phyloP scores from a whole-genome alignment of 208 protist species.

The Wallacemonas collosoma region DNA sequence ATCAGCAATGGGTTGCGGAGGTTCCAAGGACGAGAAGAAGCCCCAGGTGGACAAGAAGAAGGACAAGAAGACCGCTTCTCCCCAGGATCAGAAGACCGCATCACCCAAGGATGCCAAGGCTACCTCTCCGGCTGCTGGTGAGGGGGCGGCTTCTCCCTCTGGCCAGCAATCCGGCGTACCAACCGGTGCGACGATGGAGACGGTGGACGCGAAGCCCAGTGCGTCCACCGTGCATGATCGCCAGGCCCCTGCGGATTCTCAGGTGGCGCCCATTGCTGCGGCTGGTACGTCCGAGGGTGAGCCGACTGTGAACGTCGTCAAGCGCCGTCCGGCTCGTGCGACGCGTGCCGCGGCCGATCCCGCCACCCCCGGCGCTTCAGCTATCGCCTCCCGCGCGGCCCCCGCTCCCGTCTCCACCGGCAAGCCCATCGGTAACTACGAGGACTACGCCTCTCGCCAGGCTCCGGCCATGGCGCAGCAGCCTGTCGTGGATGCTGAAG shows the following conservation, averaged over 20 bases:
- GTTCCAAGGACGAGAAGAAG: slow-evolving; percentile 20
- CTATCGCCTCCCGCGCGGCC: slow-evolving; percentile 5
- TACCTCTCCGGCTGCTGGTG: background rate
- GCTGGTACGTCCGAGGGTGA: background rate
- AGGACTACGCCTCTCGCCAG: slow-evolving; percentile 18
- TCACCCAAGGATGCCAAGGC: background rate
- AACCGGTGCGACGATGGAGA: slow-evolving; percentile 15
- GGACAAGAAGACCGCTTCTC: background rate
- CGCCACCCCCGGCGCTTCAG: background rate
- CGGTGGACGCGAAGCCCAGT: slow-evolving; percentile 5
- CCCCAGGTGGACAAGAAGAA: slow-evolving; percentile 6
- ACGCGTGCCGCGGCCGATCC: background rate
- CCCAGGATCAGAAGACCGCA: background rate
- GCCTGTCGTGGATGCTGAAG: slow-evolving; percentile 5
- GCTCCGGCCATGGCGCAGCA: background rate
- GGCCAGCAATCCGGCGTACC: slow-evolving; percentile 2
- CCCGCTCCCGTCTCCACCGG: slow-evolving; percentile 7
- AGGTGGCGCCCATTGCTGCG: background rate
- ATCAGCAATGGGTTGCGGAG: slow-evolving; percentile 20
- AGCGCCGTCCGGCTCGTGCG: slow-evolving; percentile 3
- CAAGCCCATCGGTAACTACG: slow-evolving; percentile 19
- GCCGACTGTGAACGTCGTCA: slow-evolving; percentile 12
- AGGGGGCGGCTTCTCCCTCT: background rate
- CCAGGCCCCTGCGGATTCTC: background rate
- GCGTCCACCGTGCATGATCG: background rate